These are phyloP conservation scores for Tolypocladium sp. DNA, from an alignment of 2,329 filamentous ascomycete genomes.

Conservation along the genomic window DNA sequence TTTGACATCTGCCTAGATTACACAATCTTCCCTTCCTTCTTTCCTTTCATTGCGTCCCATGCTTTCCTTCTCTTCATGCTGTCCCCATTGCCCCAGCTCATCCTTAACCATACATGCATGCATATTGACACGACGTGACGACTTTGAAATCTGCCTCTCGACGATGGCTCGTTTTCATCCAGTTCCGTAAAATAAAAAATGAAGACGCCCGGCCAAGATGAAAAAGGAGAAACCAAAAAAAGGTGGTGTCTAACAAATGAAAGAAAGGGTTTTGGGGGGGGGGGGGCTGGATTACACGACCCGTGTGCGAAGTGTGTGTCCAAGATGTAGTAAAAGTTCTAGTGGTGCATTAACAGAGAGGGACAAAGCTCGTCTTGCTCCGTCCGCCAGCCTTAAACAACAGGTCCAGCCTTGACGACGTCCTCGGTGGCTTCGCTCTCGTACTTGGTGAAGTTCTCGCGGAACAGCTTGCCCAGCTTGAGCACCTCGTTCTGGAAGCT, in stretches of 20 bases:
- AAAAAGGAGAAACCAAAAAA: not conserved
- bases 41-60: not conserved
- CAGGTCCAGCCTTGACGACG: constrained; percentile 59
- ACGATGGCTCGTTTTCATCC: not conserved
- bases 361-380: too few species aligned
- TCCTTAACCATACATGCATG: not conserved
- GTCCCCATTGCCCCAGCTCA: not conserved
- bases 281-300: not conserved
- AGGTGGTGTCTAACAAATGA: not conserved
- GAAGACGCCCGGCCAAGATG: not conserved
- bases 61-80: not conserved
- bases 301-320: not conserved
- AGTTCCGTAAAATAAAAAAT: not conserved
- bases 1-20: not conserved
- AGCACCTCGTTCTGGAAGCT: constrained; percentile 81
- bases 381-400: constrained; percentile 15
- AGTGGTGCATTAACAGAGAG: not conserved
- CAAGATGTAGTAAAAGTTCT: not conserved
- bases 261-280: not conserved
- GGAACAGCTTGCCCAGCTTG: constrained; percentile 84
- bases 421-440: constrained; percentile 72
- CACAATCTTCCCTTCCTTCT: not conserved
- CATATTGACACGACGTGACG: not conserved
- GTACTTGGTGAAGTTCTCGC: constrained; percentile 98
- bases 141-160: not conserved